Conservation (phyloP, 73 alveolate genomes). For the Strombidium stylifer region DNA sequence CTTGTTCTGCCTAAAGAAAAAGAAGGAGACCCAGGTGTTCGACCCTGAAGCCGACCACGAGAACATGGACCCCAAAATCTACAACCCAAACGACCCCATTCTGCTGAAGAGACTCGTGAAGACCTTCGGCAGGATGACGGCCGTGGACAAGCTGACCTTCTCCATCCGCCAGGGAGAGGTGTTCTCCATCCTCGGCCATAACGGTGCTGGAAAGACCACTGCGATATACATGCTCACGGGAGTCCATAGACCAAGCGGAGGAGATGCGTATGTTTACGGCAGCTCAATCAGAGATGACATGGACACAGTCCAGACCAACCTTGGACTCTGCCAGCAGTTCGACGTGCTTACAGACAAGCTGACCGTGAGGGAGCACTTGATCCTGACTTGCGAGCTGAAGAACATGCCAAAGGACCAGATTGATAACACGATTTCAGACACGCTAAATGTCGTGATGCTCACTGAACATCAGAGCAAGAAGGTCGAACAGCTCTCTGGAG, state of each 20-base stretch:
- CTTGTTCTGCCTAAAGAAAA: constrained; percentile 36
- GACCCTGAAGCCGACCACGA: neutral
- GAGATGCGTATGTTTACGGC: constrained; percentile 62
- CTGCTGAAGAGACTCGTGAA: constrained; percentile 44
- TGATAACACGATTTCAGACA: neutral
- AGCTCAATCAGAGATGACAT: constrained; percentile 32
- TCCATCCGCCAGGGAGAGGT: constrained; percentile 52
- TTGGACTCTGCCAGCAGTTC: constrained; percentile 68
- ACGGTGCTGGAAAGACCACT: constrained; percentile 79
- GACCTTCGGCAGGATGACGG: constrained; percentile 42
- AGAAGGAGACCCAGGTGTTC: neutral
- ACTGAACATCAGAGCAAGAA: constrained; percentile 36
- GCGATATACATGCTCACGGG: constrained; percentile 65
- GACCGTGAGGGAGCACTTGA: constrained; percentile 49
- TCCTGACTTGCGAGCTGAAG: constrained; percentile 31
- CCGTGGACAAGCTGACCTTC: constrained; percentile 53
- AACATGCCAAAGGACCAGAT: neutral
- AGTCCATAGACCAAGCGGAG: constrained; percentile 56
- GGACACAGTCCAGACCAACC: constrained; percentile 42
- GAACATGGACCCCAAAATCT: neutral
- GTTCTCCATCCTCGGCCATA: constrained; percentile 64
- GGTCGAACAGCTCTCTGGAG: constrained; percentile 52
- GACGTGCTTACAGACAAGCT: constrained; percentile 64
- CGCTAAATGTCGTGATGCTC: constrained; percentile 18
- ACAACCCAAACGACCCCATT: constrained; percentile 25